Percentiles rank a stretch among this genome's conserved stretches.
Conservation (phyloP, 2,329 filamentous ascomycete species). For the Colletotrichum siamense region DNA sequence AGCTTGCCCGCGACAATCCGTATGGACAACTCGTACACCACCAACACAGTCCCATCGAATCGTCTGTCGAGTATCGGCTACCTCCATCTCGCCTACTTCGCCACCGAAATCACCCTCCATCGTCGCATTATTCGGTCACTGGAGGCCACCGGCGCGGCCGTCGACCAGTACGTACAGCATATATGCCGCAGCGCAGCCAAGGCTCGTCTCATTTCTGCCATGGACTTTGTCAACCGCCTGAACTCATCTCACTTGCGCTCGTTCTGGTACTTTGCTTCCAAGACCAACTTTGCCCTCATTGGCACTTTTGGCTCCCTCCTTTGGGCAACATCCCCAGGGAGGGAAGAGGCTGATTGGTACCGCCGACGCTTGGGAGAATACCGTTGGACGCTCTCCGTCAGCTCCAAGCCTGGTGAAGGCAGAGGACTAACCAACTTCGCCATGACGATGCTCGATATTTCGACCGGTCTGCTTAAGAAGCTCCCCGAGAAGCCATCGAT, state of each 20-base stretch:
- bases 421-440: constrained; percentile 70
- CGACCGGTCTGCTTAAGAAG: constrained; percentile 70
- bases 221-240: constrained; percentile 96
- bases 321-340: constrained; percentile 85
- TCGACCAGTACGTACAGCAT: constrained; percentile 84
- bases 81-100: constrained; percentile 90
- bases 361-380: constrained; percentile 85
- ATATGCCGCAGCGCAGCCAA: constrained; percentile 95
- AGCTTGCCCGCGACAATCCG: constrained; percentile 67
- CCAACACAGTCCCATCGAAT: constrained; percentile 41
- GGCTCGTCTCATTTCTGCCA: constrained; percentile 90
- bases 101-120: constrained; percentile 92
- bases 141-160: constrained; percentile 41
- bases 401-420: constrained; percentile 71
- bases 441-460: constrained; percentile 79
- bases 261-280: constrained; percentile 91
- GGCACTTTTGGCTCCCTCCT: constrained; percentile 91
- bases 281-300: constrained; percentile 92
- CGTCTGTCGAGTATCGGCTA: constrained; percentile 72
- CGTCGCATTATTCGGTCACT: constrained; percentile 88
- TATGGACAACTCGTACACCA: constrained; percentile 66
- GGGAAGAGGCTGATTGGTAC: constrained; percentile 94
- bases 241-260: constrained; percentile 85
- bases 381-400: constrained; percentile 90
- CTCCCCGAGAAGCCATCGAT: constrained; percentile 75